phyloP scores from a whole-genome alignment of 495 filamentous ascomycete genomes.

The Penicillium salamii region DNA sequence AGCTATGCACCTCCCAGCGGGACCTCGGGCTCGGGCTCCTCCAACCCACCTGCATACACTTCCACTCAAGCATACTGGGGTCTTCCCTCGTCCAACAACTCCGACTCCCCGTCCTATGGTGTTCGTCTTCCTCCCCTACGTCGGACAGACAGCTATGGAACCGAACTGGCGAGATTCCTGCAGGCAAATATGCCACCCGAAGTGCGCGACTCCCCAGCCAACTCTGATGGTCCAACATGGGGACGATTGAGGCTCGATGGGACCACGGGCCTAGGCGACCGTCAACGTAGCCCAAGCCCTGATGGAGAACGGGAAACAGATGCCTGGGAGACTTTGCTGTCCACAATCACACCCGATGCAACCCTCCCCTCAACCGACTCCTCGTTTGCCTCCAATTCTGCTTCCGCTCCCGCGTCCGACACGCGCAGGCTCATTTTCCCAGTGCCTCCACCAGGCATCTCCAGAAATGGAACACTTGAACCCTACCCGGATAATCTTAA shows the following conservation, averaged over 20 bases:
- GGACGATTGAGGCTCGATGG: conserved; percentile 70
- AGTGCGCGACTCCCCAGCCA: conserved; percentile 20
- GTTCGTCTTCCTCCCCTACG: conserved; percentile 26
- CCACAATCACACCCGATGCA: conserved; percentile 76
- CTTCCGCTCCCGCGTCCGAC: conserved; percentile 37
- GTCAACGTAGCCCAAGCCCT: conserved; percentile 76
- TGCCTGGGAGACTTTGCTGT: conserved; percentile 76
- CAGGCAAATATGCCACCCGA: conserved; percentile 1
- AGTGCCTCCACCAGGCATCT: conserved; percentile 20
- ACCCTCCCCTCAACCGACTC: conserved; percentile 75
- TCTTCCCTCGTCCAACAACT: conserved; percentile 23
- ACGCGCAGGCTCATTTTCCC: conserved; percentile 13
- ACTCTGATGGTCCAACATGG: conserved; percentile 17
- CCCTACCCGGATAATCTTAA: conserved; percentile 42
- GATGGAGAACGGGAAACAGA: conserved; percentile 55
- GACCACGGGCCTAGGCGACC: conserved; percentile 80
- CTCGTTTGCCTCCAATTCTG: conserved; percentile 70
- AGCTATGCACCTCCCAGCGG: conserved; percentile 14
- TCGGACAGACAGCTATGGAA: conserved; percentile 18
- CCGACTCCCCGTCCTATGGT: conserved; percentile 19
- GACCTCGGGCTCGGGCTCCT: conserved; percentile 27
- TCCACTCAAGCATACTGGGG: conserved; percentile 40
- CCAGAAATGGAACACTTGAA: conserved; percentile 21
- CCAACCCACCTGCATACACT: conserved; percentile 12
- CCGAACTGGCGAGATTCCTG: conserved; percentile 6